Conservation (phyloP, 352 stramenopile species). For the Phytophthora foliorum region DNA sequence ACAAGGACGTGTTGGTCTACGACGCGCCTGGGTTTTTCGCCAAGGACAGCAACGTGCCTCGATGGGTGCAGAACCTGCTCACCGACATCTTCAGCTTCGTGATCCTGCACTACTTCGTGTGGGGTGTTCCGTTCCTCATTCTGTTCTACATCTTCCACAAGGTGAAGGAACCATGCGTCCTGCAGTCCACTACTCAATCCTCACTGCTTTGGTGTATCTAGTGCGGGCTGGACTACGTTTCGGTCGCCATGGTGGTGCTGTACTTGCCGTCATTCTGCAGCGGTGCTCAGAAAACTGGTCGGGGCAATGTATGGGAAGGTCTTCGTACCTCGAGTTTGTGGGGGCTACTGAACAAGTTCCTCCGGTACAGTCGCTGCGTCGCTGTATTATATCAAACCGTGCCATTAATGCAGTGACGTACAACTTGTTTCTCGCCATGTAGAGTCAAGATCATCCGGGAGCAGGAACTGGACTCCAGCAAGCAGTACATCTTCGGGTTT, state of each 20-base stretch:
- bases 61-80: slow-evolving; percentile 37
- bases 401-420: neutral
- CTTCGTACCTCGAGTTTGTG: slow-evolving; percentile 45
- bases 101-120: slow-evolving; percentile 62
- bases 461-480: slow-evolving; percentile 43
- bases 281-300: slow-evolving; percentile 48
- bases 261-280: slow-evolving; percentile 62
- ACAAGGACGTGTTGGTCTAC: slow-evolving; percentile 40
- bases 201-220: slow-evolving; percentile 5
- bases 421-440: neutral
- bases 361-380: slow-evolving; percentile 21
- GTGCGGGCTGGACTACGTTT: slow-evolving; percentile 43
- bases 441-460: slow-evolving; percentile 52
- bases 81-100: slow-evolving; percentile 50
- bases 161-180: slow-evolving; percentile 8
- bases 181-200: neutral
- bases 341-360: slow-evolving; percentile 48
- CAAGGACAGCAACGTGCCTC: slow-evolving; percentile 34
- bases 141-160: slow-evolving; percentile 53
- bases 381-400: too few species aligned
- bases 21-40: slow-evolving; percentile 44
- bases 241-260: slow-evolving; percentile 43
- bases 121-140: slow-evolving; percentile 37
- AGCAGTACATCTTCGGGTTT: slow-evolving; percentile 61
- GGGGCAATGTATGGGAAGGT: slow-evolving; percentile 47